A percentile compares a stretch with the other conserved stretches of the same genome.
These are phyloP conservation scores for Strigomonas culicis DNA, from an alignment of 208 protist genomes.

Conservation along the genomic window DNA sequence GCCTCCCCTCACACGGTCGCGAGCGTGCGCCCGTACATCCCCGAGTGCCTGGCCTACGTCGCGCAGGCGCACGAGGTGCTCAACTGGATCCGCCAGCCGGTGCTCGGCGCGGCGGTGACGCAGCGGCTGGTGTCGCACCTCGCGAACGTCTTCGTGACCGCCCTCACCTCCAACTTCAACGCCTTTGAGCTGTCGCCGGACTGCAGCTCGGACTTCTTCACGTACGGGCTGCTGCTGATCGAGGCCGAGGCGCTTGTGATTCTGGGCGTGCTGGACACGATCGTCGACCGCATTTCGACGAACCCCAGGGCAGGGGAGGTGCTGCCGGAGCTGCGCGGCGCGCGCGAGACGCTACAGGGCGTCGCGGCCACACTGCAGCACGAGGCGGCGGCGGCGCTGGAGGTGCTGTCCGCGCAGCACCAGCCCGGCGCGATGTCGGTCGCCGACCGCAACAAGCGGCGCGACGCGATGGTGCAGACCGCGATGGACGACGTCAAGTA, in stretches of 20 bases:
- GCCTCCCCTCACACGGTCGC: conserved; percentile 45
- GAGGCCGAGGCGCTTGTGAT: conserved; percentile 76
- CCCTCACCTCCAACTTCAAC: conserved; percentile 63
- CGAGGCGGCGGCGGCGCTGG: conserved; percentile 26
- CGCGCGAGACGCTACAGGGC: conserved; percentile 11
- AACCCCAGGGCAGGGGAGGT: conserved; percentile 20
- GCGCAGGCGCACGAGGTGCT: conserved; percentile 68
- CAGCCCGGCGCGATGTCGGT: conserved; percentile 7
- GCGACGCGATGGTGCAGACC: conserved; percentile 53
- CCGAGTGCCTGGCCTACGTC: conserved; percentile 63
- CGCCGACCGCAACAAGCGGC: conserved; percentile 35
- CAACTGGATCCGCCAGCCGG: conserved; percentile 64
- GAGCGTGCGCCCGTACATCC: conserved; percentile 79
- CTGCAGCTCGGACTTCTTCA: conserved; percentile 69
- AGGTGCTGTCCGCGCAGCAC: conserved; percentile 20
- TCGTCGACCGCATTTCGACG: conserved; percentile 29
- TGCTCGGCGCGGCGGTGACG: conserved; percentile 64
- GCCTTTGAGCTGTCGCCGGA: conserved; percentile 76
- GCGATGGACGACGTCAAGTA: conserved; percentile 49
- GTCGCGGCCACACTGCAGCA: conserved; percentile 21
- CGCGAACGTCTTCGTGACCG: conserved; percentile 52
- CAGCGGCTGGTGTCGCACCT: conserved; percentile 75
- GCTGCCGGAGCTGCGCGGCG: conserved; percentile 34
- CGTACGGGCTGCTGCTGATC: conserved; percentile 59
- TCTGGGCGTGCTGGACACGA: conserved; percentile 43